phyloP scores from a whole-genome alignment of 176 grass and related monocot genomes.

The Hyparrhenia diplandra region DNA sequence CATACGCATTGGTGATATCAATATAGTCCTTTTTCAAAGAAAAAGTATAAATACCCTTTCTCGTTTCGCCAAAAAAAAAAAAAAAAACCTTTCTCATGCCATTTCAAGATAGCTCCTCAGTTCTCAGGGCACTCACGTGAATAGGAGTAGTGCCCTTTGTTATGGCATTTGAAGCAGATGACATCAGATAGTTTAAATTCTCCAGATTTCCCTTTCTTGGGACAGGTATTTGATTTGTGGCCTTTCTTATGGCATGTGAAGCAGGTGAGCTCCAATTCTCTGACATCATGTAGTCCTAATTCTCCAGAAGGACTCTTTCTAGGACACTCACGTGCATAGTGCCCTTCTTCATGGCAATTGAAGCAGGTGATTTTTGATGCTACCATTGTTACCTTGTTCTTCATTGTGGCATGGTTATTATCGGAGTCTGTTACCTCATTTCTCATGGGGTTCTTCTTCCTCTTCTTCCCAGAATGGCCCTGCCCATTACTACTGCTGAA shows the following conservation, averaged over 20 bases:
- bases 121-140: background rate
- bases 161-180: background rate
- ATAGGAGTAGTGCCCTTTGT: background rate
- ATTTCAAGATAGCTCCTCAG: background rate
- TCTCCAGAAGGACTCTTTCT: background rate
- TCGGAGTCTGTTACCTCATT: background rate
- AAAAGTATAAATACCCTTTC: too few species aligned
- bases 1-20: too few species aligned
- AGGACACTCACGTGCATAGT: background rate
- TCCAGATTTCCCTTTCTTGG: background rate
- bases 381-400: background rate
- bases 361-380: background rate
- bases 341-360: background rate
- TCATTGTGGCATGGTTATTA: background rate
- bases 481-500: background rate
- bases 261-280: background rate
- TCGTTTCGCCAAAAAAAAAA: too few species aligned
- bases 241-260: background rate
- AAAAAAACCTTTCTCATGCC: background rate
- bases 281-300: background rate
- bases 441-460: background rate
- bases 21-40: too few species aligned
- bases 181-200: background rate
- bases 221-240: background rate
- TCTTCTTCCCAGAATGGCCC: background rate